Evolutionary conservation across 2,329 filamentous ascomycete species (phyloP).

Genomic region (Phaeosphaeria sp.): DNA sequence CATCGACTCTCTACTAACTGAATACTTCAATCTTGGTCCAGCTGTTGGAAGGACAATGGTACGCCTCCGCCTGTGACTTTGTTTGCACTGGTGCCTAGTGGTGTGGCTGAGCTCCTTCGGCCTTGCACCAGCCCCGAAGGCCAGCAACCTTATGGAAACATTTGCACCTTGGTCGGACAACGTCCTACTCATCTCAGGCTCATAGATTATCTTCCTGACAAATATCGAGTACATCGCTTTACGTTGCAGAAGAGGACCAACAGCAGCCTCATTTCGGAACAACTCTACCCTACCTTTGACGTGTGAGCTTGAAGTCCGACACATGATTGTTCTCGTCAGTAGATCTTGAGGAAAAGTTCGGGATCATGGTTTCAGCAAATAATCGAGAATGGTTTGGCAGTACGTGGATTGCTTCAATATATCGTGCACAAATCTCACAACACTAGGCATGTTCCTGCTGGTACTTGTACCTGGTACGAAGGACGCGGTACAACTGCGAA

Average conservation of each 20-base stretch:
- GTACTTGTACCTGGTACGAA: not conserved
- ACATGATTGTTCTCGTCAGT: not conserved
- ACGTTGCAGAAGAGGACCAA: not conserved
- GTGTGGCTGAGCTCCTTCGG: conserved; percentile 1
- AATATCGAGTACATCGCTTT: not conserved
- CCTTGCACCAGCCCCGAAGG: not conserved
- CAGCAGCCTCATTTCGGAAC: not conserved
- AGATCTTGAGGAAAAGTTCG: not conserved
- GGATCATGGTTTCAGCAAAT: not conserved
- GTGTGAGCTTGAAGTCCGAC: not conserved
- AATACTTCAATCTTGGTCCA: not conserved
- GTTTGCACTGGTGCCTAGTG: not conserved
- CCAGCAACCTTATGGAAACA: not conserved
- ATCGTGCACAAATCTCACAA: not conserved
- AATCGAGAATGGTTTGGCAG: not conserved
- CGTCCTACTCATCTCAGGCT: not conserved
- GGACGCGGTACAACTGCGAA: no score
- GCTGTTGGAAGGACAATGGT: not conserved
- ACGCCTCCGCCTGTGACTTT: conserved; percentile 2
- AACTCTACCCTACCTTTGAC: not conserved
- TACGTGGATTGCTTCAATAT: not conserved
- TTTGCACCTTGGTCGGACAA: not conserved
- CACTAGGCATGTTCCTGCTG: not conserved
- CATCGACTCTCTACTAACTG: not conserved
- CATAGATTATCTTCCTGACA: not conserved